Evolutionary conservation across 2,329 filamentous ascomycete species (phyloP).

Genomic region (Neofusicoccum umdonicola): DNA sequence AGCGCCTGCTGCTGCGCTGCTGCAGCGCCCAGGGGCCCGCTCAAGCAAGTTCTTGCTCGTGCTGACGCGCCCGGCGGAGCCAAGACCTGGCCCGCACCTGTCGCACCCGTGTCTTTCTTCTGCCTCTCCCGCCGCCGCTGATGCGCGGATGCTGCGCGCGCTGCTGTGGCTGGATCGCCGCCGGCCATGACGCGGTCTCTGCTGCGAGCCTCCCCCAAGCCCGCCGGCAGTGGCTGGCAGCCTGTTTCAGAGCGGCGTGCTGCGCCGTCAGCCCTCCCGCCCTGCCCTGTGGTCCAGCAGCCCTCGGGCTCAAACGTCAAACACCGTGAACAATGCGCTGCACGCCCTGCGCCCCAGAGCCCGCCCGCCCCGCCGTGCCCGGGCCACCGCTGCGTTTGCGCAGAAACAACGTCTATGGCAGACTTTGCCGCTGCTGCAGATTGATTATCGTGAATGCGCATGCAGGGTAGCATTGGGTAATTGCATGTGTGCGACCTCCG

Average conservation of each 20-base stretch:
- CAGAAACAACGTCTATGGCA: background rate
- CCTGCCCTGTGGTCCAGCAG: no score
- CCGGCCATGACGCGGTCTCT: background rate
- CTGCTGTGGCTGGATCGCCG: no score
- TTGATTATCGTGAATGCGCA: conserved; percentile 12
- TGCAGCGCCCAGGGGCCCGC: background rate
- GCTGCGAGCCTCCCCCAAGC: background rate
- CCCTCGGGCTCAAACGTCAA: background rate
- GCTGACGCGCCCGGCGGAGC: background rate
- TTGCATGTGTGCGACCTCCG: background rate
- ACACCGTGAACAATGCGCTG: background rate
- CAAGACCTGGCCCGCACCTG: background rate
- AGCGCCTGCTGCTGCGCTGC: background rate
- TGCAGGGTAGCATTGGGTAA: conserved; percentile 3
- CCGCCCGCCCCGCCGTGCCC: background rate
- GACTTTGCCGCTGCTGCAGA: conserved; percentile 6
- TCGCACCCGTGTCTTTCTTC: background rate
- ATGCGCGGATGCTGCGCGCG: no score
- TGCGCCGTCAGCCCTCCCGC: background rate
- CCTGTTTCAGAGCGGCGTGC: background rate
- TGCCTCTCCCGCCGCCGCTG: no score
- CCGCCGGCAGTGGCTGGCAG: conserved; percentile 7
- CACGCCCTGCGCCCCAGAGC: background rate
- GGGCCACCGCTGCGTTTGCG: background rate
- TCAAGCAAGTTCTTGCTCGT: no score